Evolutionary conservation across 2,329 filamentous ascomycete species (phyloP), one percentile per base, ranked within the genome.

Genomic region (Esteya vermicola): DNA sequence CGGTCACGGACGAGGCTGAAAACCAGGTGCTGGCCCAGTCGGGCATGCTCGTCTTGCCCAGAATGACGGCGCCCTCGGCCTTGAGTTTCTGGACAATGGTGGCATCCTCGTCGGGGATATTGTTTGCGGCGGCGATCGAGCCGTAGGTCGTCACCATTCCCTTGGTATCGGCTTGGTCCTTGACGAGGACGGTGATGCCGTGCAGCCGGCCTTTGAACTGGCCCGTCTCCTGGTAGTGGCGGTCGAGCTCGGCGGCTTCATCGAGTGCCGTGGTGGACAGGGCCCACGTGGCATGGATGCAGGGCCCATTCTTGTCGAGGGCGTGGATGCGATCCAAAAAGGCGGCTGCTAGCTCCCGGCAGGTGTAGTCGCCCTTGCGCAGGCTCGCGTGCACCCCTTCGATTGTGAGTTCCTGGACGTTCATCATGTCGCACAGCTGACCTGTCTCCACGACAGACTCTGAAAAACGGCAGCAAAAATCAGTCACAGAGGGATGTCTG

Each of bases 1-100:
- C 37, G 6, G 43, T 48, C 22, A 44, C 46, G 6, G 40, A 40
- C 18, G 42, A 46, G 25, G 22, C 27, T 9, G 34, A 37, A n/a
- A 47, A 51, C 46, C 46, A 48, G 9, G 45, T 36, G 4, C 41
- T 41, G 2, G 46, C 48, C 49, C 48, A 50, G 36, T 51, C 48
- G 14, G 47, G 12, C 31, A 48, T 41, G n/a, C 41, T 48, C 1
- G 48, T 50, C 41, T 50, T 50, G 6, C 46, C 50, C 3, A 51
- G 41, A n/a, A 51, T 22, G 16, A 51, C 46, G 6, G 48, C 50
- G 10, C 49, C 49, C 5, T 42, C 49, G 7, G 27, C 43, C 27
- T 47, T 47, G 22, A 51, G 42, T 22, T 39, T 45, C 3, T 36
- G 33, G 20, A 51, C 48, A 3, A 48, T 45, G 18, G 44, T 34